Conservation (phyloP, 768 basidiomycete species). For the Mycena maculata region DNA sequence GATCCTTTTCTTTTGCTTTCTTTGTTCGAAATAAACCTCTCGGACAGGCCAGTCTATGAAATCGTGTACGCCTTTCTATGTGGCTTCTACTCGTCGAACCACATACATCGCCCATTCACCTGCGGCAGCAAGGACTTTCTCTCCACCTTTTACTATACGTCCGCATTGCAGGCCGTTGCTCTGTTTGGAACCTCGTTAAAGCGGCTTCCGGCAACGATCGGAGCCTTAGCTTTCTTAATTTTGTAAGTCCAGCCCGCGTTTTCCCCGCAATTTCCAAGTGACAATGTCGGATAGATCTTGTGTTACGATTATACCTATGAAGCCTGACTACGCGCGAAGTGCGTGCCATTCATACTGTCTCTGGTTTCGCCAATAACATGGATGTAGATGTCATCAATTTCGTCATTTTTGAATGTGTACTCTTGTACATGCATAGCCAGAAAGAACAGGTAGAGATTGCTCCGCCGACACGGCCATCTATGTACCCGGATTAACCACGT, state of each 20-base stretch:
- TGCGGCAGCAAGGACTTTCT: slow-evolving; percentile 59
- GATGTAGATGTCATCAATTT: slow-evolving; percentile 58
- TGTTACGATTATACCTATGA: slow-evolving; percentile 23
- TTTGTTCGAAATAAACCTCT: background rate
- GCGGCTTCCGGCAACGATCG: slow-evolving; percentile 55
- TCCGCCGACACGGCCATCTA: too few relatives aligned
- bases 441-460: slow-evolving; percentile 55
- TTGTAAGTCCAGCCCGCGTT: slow-evolving; percentile 46
- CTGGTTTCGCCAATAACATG: background rate
- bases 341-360: background rate
- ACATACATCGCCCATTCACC: slow-evolving; percentile 49
- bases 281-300: slow-evolving; percentile 5
- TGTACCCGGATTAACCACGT: background rate
- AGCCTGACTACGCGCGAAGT: background rate
- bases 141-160: slow-evolving; percentile 50
- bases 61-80: slow-evolving; percentile 45
- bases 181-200: slow-evolving; percentile 45
- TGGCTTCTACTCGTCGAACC: slow-evolving; percentile 38
- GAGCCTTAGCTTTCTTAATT: slow-evolving; percentile 50
- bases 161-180: slow-evolving; percentile 44
- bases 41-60: slow-evolving; percentile 41
- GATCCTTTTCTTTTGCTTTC: slow-evolving; percentile 7
- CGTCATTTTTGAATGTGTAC: slow-evolving; percentile 65
- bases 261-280: background rate
- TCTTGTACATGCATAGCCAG: slow-evolving; percentile 62